Evolutionary conservation across 164 flowering plant species (phyloP), one percentile per base, ranked within the genome.

Genomic region (Echeveria elegans): DNA sequence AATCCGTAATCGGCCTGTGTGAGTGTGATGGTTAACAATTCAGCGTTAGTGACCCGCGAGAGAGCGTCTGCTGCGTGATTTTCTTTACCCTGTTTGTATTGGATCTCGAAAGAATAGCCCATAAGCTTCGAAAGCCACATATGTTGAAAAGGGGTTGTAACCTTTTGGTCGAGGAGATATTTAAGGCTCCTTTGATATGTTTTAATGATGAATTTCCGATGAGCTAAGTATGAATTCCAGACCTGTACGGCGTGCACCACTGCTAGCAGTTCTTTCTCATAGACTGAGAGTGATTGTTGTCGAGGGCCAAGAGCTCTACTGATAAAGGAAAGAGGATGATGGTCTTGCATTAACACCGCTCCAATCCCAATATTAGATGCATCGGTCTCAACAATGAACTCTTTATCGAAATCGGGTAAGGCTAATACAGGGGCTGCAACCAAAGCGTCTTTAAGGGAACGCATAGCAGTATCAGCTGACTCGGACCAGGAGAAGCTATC

Each of bases 21-120:
- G 64, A 16, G 18, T 6, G 64, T 28, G 7, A 45, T 18, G n/a
- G 24, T 16, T n/a, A 63, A 34, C 11, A 10, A 4, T 31, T 59
- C 30, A 7, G n/a, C 12, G 0, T n/a, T 41, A 0, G 26, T 0
- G 0, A 31, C 64, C 1, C 16, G 26, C 4, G 72, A 70, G 0
- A 72, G 28, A 0, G 68, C 68, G 52, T 72, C 68, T 14, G 71
- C 75, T 2, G 34, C 64, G 14, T 0, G 5, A 61, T 61, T 61
- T 29, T 18, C 36, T 16, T 26, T 30, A 0, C 64, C 64, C 3
- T 18, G n/a, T 30, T 34, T 18, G 34, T 61, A 61, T 5, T 26
- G 6, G 36, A 61, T 61, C 4, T 18, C 15, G 18, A 28, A 61
- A 18, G 23, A 16, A 14, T 61, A 61, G n/a, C 64, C 64, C n/a